phyloP scores from a whole-genome alignment of 805 yeast species.

The Nakazawaea siamensis region DNA sequence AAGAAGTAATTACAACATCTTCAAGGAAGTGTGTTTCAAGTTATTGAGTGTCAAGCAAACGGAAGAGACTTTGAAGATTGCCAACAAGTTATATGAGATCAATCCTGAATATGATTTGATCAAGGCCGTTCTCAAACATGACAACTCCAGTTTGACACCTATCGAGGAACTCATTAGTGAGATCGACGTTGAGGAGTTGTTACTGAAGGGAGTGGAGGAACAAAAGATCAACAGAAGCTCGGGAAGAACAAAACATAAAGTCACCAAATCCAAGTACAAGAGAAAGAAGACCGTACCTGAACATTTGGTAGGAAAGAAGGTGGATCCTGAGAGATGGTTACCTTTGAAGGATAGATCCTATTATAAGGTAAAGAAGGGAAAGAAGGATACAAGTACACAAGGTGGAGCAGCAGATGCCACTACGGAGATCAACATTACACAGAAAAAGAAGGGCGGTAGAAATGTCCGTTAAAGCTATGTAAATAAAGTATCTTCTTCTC shows the following conservation, averaged over 20 bases:
- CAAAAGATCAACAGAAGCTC: constrained; percentile 16
- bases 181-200: constrained; percentile 23
- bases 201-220: constrained; percentile 21
- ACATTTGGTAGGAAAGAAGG: constrained; percentile 28
- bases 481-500: constrained; percentile 95
- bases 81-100: constrained; percentile 14
- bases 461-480: constrained; percentile 31
- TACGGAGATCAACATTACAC: constrained; percentile 28
- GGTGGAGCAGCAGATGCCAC: constrained; percentile 48
- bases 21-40: constrained; percentile 27
- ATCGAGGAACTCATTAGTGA: constrained; percentile 19
- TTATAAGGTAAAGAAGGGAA: constrained; percentile 72
- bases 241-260: constrained; percentile 18
- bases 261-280: constrained; percentile 19
- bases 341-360: constrained; percentile 80
- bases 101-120: constrained; percentile 16
- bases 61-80: constrained; percentile 20
- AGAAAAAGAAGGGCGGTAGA: constrained; percentile 21
- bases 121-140: constrained; percentile 14
- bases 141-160: constrained; percentile 12
- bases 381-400: constrained; percentile 49
- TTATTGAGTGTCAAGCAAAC: constrained; percentile 25
- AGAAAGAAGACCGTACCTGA: constrained; percentile 29
- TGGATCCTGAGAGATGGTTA: constrained; percentile 83
- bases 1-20: constrained; percentile 18